These are phyloP conservation scores for Exophiala lecanii-corni DNA, from an alignment of 2,329 filamentous ascomycete species.

Conservation along the genomic window DNA sequence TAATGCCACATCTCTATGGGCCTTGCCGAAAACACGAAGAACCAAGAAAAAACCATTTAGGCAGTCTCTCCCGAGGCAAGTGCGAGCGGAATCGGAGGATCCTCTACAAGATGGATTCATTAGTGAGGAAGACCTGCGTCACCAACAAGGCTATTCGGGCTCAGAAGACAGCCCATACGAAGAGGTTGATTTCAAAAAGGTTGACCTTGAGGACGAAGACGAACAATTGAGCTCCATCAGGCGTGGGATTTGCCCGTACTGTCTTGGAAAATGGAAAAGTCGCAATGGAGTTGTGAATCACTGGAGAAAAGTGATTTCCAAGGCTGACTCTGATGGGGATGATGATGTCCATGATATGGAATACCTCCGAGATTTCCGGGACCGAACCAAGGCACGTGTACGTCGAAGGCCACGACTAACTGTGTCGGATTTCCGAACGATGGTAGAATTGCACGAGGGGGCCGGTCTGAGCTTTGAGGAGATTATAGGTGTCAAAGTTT, in stretches of 20 bases:
- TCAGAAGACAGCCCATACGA: conserved; percentile 1
- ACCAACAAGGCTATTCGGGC: conserved; percentile 3
- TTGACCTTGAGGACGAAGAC: conserved; percentile 4
- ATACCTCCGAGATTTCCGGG: conserved; percentile 18
- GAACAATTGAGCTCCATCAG: conserved; percentile 16
- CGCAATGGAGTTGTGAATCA: conserved; percentile 17
- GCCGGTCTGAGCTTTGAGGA: conserved; percentile 22
- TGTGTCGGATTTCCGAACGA: conserved; percentile 19
- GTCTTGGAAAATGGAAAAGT: conserved; percentile 13
- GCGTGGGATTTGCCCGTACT: conserved; percentile 22
- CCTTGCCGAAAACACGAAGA: conserved; percentile 1
- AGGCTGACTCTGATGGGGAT: conserved; percentile 9
- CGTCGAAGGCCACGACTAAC: conserved; percentile 9
- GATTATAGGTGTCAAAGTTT: conserved; percentile 16
- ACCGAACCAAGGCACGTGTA: conserved; percentile 1
- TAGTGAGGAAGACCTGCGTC: conserved; percentile 1
- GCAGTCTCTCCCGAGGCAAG: not conserved
- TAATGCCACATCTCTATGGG: conserved; percentile 12
- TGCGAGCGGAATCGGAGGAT: conserved; percentile 24
- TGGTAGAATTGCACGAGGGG: conserved; percentile 25
- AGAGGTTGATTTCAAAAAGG: conserved; percentile 1
- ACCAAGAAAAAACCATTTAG: conserved; percentile 1
- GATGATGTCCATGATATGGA: conserved; percentile 23
- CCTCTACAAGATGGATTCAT: conserved; percentile 25
- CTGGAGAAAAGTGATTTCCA: conserved; percentile 14